Evolutionary conservation across 1,284 basidiomycete species (phyloP).

Genomic region (Pseudozyma pruni): DNA sequence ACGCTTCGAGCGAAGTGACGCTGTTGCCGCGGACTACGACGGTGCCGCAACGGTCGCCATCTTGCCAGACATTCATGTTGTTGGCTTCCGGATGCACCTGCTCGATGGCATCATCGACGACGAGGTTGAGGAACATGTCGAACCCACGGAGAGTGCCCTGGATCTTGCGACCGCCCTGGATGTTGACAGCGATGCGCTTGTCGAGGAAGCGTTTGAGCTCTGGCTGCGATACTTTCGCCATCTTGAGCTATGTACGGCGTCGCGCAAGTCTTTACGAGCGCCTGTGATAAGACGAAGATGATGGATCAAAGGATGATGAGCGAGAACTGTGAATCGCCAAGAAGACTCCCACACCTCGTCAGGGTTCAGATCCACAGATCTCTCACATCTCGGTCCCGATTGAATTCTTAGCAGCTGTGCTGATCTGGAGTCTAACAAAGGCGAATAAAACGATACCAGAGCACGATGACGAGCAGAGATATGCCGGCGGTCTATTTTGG

Average conservation of each 20-base stretch:
- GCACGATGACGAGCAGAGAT: not conserved
- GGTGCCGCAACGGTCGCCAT: slow-evolving; percentile 60
- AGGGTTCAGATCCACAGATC: slow-evolving; percentile 5
- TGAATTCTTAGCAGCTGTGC: not conserved
- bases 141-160: slow-evolving; percentile 95
- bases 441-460: too few relatives aligned
- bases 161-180: slow-evolving; percentile 95
- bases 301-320: not conserved
- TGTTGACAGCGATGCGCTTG: slow-evolving; percentile 91
- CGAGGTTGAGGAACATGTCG: slow-evolving; percentile 98
- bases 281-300: too few relatives aligned
- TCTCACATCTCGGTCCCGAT: slow-evolving; percentile 25
- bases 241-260: slow-evolving; percentile 16
- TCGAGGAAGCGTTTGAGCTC: slow-evolving; percentile 83
- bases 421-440: not conserved
- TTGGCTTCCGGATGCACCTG: slow-evolving; percentile 76
- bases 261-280: too few relatives aligned
- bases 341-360: too few relatives aligned
- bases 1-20: slow-evolving; percentile 64
- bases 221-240: slow-evolving; percentile 66
- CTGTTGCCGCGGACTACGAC: slow-evolving; percentile 66
- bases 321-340: not conserved
- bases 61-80: slow-evolving; percentile 54
- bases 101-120: slow-evolving; percentile 93
- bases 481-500: slow-evolving; percentile 5